Percentiles rank a stretch among this genome's conserved stretches.
Evolutionary conservation across 2,329 filamentous ascomycete genomes (phyloP).

Genomic region (Aciculosporium take): DNA sequence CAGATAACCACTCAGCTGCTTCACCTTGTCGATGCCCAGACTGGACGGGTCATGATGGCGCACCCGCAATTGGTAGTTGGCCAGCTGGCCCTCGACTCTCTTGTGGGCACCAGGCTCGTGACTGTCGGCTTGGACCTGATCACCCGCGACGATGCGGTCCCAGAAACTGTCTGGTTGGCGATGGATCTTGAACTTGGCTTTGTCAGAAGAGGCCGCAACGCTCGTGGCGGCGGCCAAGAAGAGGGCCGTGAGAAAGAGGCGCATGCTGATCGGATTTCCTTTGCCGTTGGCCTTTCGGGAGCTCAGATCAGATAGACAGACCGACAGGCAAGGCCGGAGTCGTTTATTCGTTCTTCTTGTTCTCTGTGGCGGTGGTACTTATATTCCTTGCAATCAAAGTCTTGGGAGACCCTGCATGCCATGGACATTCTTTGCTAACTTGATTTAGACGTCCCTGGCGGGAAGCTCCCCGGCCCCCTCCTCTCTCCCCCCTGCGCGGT

Average conservation of each 20-base stretch:
- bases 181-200: neutral
- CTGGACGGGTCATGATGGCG: conserved; percentile 77
- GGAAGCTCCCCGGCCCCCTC: too few relatives aligned
- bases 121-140: conserved; percentile 57
- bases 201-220: neutral
- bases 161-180: conserved; percentile 69
- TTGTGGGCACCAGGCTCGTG: conserved; percentile 16
- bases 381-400: too few relatives aligned
- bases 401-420: too few relatives aligned
- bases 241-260: neutral
- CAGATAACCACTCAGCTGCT: conserved; percentile 95
- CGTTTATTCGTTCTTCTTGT: too few relatives aligned
- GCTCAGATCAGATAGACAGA: too few relatives aligned
- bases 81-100: conserved; percentile 68
- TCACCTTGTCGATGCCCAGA: conserved; percentile 80
- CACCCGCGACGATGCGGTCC: conserved; percentile 79
- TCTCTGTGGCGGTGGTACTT: too few relatives aligned
- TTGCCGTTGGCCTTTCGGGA: too few relatives aligned
- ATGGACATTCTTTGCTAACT: too few relatives aligned
- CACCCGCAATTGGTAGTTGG: conserved; percentile 72
- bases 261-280: too few relatives aligned
- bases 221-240: neutral
- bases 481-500: too few relatives aligned
- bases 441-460: too few relatives aligned
- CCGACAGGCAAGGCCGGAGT: too few relatives aligned